These are phyloP conservation scores for Toxicodendron radicans DNA, from an alignment of 345 rosid genomes.

Conservation along the genomic window DNA sequence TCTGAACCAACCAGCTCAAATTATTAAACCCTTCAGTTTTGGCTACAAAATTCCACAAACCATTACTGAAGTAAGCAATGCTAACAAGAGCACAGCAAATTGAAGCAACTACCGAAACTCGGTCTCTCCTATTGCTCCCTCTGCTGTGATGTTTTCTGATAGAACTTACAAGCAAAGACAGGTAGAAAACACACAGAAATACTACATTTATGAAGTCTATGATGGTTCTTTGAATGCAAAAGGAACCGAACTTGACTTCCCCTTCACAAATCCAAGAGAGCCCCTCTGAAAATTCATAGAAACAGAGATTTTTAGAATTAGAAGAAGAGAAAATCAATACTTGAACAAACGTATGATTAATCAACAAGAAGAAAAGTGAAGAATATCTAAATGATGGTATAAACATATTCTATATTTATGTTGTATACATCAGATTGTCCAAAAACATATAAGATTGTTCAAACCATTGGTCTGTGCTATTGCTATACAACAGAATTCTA, in stretches of 20 bases:
- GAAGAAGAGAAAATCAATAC: background rate
- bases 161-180: constrained; percentile 37
- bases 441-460: background rate
- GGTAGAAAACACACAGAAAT: constrained; percentile 58
- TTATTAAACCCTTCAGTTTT: constrained; percentile 13
- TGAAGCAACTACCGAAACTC: constrained; percentile 42
- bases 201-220: constrained; percentile 54
- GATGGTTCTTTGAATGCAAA: constrained; percentile 54
- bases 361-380: background rate
- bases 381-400: background rate
- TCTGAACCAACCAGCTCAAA: constrained; percentile 32
- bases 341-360: background rate
- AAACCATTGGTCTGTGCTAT: background rate
- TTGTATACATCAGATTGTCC: background rate
- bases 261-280: constrained; percentile 55
- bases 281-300: constrained; percentile 38
- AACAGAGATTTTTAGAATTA: background rate
- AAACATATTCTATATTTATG: background rate
- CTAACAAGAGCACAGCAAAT: constrained; percentile 46
- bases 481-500: background rate
- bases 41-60: constrained; percentile 38
- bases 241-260: constrained; percentile 41
- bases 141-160: constrained; percentile 23
- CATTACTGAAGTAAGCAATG: constrained; percentile 33
- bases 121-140: constrained; percentile 34